Conservation (phyloP, 345 rosid species). For the Kernera saxatilis region DNA sequence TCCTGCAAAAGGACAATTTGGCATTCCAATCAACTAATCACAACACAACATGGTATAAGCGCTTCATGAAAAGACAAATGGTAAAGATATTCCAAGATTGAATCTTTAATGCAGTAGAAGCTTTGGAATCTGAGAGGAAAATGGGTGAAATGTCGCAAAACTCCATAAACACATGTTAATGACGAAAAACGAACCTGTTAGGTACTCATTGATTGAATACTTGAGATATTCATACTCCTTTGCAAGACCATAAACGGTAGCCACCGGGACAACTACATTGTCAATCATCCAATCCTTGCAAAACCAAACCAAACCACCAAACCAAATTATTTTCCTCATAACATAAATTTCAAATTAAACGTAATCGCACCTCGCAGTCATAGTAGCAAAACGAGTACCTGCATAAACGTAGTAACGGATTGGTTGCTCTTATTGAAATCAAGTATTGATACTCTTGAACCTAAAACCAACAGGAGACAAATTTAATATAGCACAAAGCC, state of each 20-base stretch:
- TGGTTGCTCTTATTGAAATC: constrained; percentile 73
- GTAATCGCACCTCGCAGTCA: neutral
- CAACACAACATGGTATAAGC: neutral
- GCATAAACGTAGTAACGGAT: constrained; percentile 46
- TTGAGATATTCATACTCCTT: constrained; percentile 78
- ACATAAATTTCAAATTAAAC: neutral
- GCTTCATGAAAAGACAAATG: neutral
- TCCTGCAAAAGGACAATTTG: constrained; percentile 35
- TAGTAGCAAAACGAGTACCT: constrained; percentile 37
- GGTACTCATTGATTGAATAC: constrained; percentile 59
- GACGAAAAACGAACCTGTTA: constrained; percentile 54
- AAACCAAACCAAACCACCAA: neutral
- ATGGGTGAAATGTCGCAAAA: neutral
- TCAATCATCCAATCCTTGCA: constrained; percentile 81
- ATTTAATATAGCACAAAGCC: neutral
- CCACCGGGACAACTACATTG: constrained; percentile 76
- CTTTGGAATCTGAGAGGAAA: neutral
- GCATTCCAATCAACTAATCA: neutral
- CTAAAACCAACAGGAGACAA: constrained; percentile 29
- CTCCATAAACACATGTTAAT: neutral
- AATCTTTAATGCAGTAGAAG: neutral
- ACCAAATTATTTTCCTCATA: neutral
- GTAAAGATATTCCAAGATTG: neutral
- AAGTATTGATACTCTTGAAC: constrained; percentile 63
- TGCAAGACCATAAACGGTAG: constrained; percentile 59